Evolutionary conservation across 176 grass and related monocot species (phyloP).

Genomic region (Aegilops speltoides): DNA sequence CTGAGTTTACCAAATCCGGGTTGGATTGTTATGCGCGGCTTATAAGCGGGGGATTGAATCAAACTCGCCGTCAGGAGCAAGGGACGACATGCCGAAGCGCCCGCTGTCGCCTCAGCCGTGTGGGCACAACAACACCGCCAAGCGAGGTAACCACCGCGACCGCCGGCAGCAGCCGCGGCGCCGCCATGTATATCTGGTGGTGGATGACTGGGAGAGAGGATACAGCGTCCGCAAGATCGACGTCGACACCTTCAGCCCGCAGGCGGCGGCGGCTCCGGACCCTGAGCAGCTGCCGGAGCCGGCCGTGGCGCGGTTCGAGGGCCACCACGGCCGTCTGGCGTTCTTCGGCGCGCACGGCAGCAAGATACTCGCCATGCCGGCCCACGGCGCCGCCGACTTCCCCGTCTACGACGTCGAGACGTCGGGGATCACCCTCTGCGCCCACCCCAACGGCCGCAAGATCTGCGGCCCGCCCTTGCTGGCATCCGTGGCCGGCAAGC

Average conservation of each 20-base stretch:
- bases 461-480: accelerated
- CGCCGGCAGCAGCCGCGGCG: not conserved
- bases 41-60: not conserved
- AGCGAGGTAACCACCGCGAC: not conserved
- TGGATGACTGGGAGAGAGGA: conserved; percentile 16
- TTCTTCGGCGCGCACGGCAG: not conserved
- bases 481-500: not conserved
- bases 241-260: not conserved
- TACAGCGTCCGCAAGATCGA: conserved; percentile 17
- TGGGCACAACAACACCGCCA: not conserved
- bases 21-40: not conserved
- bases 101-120: not conserved
- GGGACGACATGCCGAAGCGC: not conserved
- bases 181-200: not conserved
- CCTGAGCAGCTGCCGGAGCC: not conserved
- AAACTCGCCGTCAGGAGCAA: not conserved
- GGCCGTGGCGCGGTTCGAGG: not conserved
- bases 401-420: not conserved
- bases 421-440: not conserved
- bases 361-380: conserved; percentile 9
- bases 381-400: not conserved
- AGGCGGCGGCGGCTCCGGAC: not conserved
- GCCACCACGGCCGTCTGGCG: not conserved
- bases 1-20: no score
- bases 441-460: not conserved